Evolutionary conservation across 331 rosid species (phyloP), one percentile per base, ranked within the genome.

Genomic region (Pyracantha coccinea): DNA sequence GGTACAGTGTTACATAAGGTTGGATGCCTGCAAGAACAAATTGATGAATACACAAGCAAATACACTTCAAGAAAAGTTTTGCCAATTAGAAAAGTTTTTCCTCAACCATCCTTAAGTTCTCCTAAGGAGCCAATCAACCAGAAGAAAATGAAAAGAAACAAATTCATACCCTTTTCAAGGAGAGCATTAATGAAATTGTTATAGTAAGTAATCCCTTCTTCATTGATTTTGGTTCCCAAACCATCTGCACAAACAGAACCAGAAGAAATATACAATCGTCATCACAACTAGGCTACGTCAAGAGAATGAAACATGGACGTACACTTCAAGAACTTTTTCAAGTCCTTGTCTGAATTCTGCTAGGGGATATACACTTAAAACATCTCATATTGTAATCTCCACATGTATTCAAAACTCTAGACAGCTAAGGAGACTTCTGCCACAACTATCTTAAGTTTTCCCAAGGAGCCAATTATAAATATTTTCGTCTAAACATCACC

Each of bases 1-100:
- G 98, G 74, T 91, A 93, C 83, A 93, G 78, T 78, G 98, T 93
- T 76, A 80, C 86, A 75, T 72, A 93, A 76, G 98, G 98, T 77
- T 87, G 83, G 78, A 91, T 87, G 66, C 98, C 97, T 93, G 91
- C 69, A 38, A 11, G 68, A 72, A 69, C 74, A 63, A 70, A 83
- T 25, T 41, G 72, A 63, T 80, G 70, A 67, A 73, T 77, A 60
- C 7, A 45, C 53, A 4, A 0, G 53, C 53, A 45, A 45, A 45
- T 13, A 45, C 53, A 14, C 53, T 14, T 45, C 19, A 45, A 44
- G 52, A 45, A 45, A 45, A 45, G 52, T 45, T 45, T 41, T 41
- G 47, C 47, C 47, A 35, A 35, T 35, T 35, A 35, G 44, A 35
- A 35, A 35, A 35, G 44, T 35, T 8, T 35, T 35, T 8, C 47